A percentile compares a stretch with the other conserved stretches of the same genome.
phyloP scores from a whole-genome alignment of 1,284 basidiomycete species.

The Ceratobasidium sp. region DNA sequence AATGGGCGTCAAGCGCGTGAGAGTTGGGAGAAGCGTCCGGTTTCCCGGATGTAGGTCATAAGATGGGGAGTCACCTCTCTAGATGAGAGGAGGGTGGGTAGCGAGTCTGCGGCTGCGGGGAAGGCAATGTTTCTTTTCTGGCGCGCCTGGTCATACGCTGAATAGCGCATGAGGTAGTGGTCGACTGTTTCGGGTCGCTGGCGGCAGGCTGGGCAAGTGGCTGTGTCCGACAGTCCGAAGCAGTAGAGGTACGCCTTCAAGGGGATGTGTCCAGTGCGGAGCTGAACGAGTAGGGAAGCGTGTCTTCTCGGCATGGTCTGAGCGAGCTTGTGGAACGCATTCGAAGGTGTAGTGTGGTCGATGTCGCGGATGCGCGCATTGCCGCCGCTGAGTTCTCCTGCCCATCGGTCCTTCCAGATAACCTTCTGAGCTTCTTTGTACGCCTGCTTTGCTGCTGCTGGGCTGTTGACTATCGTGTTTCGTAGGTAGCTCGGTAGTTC shows the following conservation, averaged over 20 bases:
- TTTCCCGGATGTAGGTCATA: conserved; percentile 8
- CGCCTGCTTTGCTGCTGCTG: background rate
- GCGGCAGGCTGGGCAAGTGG: conserved; percentile 11
- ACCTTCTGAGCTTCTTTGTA: background rate
- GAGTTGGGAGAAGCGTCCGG: background rate
- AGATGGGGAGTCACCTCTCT: conserved; percentile 1
- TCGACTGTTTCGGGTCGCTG: background rate
- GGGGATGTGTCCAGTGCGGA: conserved; percentile 12
- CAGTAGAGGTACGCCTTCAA: background rate
- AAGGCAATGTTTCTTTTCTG: background rate
- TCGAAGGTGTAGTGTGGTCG: background rate
- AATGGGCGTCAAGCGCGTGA: background rate
- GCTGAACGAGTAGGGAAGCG: background rate
- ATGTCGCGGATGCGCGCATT: background rate
- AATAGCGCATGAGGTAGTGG: conserved; percentile 23
- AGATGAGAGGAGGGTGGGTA: background rate
- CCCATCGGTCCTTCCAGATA: background rate
- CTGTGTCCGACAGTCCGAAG: background rate
- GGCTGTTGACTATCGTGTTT: background rate
- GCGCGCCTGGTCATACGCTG: background rate
- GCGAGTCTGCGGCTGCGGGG: background rate
- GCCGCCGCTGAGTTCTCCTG: background rate
- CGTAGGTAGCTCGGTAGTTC: conserved; percentile 45
- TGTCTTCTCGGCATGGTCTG: background rate
- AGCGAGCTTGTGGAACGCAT: background rate